A percentile compares a stretch with the other conserved stretches of the same genome.
Conservation (phyloP, 73 alveolate genomes). For the Paramecium pentaurelia region DNA sequence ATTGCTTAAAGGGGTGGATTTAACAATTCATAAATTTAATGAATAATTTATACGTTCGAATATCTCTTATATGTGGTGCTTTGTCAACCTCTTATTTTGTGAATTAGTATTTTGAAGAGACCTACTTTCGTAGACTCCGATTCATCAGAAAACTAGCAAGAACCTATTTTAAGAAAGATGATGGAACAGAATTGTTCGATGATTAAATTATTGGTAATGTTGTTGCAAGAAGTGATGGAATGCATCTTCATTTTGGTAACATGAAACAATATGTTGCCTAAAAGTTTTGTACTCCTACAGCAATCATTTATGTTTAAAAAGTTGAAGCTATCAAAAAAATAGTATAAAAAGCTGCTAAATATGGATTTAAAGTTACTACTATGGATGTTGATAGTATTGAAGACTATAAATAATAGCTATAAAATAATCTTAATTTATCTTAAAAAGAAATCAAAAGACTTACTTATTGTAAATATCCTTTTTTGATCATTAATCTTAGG, state of each 20-base stretch:
- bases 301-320: background rate
- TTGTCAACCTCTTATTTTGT: background rate
- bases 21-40: slow-evolving; percentile 3
- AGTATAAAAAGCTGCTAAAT: slow-evolving; percentile 34
- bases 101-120: background rate
- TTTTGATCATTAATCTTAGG: slow-evolving; percentile 3
- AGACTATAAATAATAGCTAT: background rate
- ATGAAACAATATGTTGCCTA: background rate
- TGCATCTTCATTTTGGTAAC: slow-evolving; percentile 12
- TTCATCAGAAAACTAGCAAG: slow-evolving; percentile 22
- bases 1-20: slow-evolving; percentile 27
- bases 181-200: slow-evolving; percentile 18
- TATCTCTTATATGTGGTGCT: slow-evolving; percentile 6
- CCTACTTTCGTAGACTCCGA: background rate
- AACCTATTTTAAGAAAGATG: background rate
- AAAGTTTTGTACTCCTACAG: background rate
- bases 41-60: background rate
- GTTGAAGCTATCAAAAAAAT: slow-evolving; percentile 8
- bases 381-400: slow-evolving; percentile 33
- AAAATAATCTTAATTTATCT: background rate
- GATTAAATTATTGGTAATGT: slow-evolving; percentile 5
- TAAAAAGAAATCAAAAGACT: background rate
- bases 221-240: slow-evolving; percentile 21
- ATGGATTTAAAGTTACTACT: slow-evolving; percentile 25
- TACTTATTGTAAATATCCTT: background rate